Evolutionary conservation across 495 filamentous ascomycete species (phyloP).

Genomic region (Podospora comata): DNA sequence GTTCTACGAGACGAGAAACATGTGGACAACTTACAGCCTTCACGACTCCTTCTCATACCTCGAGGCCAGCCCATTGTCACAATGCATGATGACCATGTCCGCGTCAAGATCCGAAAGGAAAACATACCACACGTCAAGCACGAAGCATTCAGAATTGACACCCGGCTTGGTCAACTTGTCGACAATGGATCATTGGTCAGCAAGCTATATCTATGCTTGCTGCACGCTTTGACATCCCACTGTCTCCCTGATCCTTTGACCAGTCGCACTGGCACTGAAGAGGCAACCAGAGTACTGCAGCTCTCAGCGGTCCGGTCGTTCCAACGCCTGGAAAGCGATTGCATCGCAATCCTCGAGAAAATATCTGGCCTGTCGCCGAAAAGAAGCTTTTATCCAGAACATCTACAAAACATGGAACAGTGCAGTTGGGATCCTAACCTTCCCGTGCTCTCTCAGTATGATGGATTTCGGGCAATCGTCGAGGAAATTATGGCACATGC

Average conservation of each 20-base stretch:
- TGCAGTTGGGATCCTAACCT: constrained; percentile 31
- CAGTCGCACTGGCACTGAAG: constrained; percentile 58
- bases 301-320: constrained; percentile 54
- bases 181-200: constrained; percentile 54
- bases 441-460: constrained; percentile 50
- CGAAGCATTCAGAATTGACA: constrained; percentile 47
- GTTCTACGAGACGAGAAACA: constrained; percentile 37
- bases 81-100: constrained; percentile 36
- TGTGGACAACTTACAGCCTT: not conserved
- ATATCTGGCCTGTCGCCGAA: constrained; percentile 55
- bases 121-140: constrained; percentile 23
- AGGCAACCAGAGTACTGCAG: constrained; percentile 50
- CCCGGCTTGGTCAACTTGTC: constrained; percentile 45
- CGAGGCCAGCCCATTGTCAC: constrained; percentile 37
- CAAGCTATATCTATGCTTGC: constrained; percentile 52
- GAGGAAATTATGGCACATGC: constrained; percentile 11
- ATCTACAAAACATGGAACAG: constrained; percentile 30
- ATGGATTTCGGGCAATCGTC: constrained; percentile 37
- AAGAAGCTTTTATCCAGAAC: constrained; percentile 33
- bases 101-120: constrained; percentile 36
- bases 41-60: constrained; percentile 51
- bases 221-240: constrained; percentile 62
- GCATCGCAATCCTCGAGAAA: constrained; percentile 37
- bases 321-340: constrained; percentile 35
- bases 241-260: constrained; percentile 59